phyloP scores from a whole-genome alignment of 2,329 filamentous ascomycete genomes.

The Apiospora aurea region DNA sequence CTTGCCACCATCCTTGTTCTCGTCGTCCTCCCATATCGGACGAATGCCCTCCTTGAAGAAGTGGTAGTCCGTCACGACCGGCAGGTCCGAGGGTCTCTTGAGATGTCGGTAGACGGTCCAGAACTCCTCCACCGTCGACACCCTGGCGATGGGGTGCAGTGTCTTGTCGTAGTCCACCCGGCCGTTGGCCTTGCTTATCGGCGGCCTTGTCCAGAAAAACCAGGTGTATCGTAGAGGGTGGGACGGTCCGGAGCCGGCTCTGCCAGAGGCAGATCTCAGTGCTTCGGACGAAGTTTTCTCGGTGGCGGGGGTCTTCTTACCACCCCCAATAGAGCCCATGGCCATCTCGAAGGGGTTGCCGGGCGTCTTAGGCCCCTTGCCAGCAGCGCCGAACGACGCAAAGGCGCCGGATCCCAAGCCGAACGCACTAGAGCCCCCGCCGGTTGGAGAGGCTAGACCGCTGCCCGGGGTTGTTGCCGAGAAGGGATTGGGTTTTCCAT shows the following conservation, averaged over 20 bases:
- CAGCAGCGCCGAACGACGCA: slow-evolving; percentile 84
- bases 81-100: slow-evolving; percentile 85
- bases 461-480: slow-evolving; percentile 74
- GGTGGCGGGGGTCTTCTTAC: slow-evolving; percentile 59
- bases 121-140: slow-evolving; percentile 87
- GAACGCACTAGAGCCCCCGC: slow-evolving; percentile 79
- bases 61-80: slow-evolving; percentile 95
- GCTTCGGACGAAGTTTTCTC: slow-evolving; percentile 69
- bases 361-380: slow-evolving; percentile 85
- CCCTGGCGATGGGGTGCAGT: slow-evolving; percentile 82
- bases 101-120: slow-evolving; percentile 89
- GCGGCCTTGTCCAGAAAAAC: slow-evolving; percentile 97
- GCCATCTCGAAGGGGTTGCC: slow-evolving; percentile 82
- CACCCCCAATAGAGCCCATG: slow-evolving; percentile 55
- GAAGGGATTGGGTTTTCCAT: slow-evolving; percentile 82
- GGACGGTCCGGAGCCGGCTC: slow-evolving; percentile 51
- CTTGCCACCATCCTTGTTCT: slow-evolving; percentile 95
- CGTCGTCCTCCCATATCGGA: slow-evolving; percentile 98
- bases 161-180: slow-evolving; percentile 96
- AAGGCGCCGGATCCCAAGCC: slow-evolving; percentile 94
- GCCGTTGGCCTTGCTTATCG: slow-evolving; percentile 91
- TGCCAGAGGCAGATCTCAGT: slow-evolving; percentile 40
- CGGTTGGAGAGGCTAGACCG: slow-evolving; percentile 78
- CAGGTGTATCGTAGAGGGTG: slow-evolving; percentile 83
- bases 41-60: slow-evolving; percentile 96